These are phyloP conservation scores for Ceratocystis eucalypticola DNA, from an alignment of 2,329 filamentous ascomycete genomes.

Conservation along the genomic window DNA sequence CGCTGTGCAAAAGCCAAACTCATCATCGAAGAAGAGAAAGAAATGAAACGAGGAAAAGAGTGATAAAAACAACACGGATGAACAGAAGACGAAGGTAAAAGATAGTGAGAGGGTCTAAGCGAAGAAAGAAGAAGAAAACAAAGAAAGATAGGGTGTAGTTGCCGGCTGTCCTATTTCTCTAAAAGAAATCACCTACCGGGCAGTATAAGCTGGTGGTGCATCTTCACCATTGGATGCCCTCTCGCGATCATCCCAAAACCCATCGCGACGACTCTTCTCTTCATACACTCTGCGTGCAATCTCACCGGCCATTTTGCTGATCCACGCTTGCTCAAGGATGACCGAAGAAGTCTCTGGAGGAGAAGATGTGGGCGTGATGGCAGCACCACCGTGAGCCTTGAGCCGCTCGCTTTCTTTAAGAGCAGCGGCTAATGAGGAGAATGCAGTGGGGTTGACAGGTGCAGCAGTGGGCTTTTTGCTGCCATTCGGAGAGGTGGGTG, in stretches of 20 bases:
- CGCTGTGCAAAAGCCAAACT: not conserved
- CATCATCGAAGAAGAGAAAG: constrained; percentile 1
- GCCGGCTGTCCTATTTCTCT: too few species aligned
- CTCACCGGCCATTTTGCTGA: constrained; percentile 86
- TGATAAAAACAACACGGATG: not conserved
- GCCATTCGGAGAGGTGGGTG: not conserved
- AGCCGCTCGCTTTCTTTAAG: constrained; percentile 17
- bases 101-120: not conserved
- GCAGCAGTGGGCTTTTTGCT: constrained; percentile 14
- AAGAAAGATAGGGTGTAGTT: not conserved
- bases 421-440: constrained; percentile 12
- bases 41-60: not conserved
- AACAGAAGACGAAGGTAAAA: not conserved
- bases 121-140: constrained; percentile 1
- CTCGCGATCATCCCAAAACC: constrained; percentile 38
- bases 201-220: constrained; percentile 48
- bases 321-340: constrained; percentile 71
- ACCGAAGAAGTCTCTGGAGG: constrained; percentile 39
- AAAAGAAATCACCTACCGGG: constrained; percentile 9
- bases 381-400: constrained; percentile 21
- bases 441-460: constrained; percentile 21
- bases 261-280: constrained; percentile 52
- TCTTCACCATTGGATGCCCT: constrained; percentile 29
- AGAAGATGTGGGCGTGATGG: not conserved
- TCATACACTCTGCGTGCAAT: constrained; percentile 79